phyloP scores from a whole-genome alignment of 2,329 filamentous ascomycete species.

The Neurospora sp. region DNA sequence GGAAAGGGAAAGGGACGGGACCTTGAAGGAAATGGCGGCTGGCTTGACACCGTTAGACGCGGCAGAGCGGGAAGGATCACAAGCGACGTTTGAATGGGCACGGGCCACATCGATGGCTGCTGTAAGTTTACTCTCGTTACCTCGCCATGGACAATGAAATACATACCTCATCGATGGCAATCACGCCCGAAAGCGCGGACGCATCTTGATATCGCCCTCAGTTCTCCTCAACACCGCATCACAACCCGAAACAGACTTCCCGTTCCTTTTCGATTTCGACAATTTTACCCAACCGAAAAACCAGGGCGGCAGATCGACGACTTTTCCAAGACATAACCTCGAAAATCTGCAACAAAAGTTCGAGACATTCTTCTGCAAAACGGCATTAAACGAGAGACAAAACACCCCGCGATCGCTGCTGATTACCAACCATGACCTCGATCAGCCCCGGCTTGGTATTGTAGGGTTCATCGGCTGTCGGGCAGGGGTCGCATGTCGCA shows the following conservation, averaged over 20 bases:
- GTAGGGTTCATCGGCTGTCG: background rate
- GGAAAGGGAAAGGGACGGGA: background rate
- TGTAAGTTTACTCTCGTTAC: background rate
- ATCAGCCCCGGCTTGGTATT: background rate
- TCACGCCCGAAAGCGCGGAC: background rate
- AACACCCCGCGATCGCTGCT: background rate
- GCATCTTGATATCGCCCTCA: background rate
- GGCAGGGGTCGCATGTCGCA: background rate
- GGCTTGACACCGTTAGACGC: background rate
- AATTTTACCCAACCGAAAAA: background rate
- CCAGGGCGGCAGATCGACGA: background rate
- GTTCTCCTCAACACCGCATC: background rate
- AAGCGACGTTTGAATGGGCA: background rate
- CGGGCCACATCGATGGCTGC: background rate
- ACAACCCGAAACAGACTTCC: background rate
- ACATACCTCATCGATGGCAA: background rate
- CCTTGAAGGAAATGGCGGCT: background rate
- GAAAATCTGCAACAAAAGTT: background rate
- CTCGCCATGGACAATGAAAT: too few species aligned
- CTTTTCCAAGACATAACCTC: background rate
- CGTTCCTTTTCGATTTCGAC: background rate
- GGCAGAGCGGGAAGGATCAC: background rate
- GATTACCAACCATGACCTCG: background rate
- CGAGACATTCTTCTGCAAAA: background rate
- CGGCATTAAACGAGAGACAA: background rate